Evolutionary conservation across 2,329 filamentous ascomycete genomes (phyloP), one percentile per base, ranked within the genome.

Genomic region (Stagonosporopsis tanaceti): DNA sequence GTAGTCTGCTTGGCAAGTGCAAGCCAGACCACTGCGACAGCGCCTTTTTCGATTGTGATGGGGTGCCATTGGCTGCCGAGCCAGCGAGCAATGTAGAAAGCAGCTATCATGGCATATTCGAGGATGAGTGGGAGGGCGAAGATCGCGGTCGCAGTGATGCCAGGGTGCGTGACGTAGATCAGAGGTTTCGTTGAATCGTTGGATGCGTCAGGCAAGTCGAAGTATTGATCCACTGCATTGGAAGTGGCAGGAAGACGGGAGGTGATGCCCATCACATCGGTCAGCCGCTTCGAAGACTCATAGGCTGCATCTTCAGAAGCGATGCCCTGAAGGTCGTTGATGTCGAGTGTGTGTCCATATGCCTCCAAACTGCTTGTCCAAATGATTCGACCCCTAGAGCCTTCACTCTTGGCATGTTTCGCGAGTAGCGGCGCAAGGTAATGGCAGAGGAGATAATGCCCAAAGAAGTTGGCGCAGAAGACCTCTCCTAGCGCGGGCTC

Each of bases 391-490:
- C 87, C 90, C 45, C 61, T 80, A 71, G 37, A 77, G 62, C 64
- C 56, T 22, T 54, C 77, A 62, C 38, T 69, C 66, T 15, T 76
- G 69, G 15, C 70, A 71, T 47, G 86, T 80, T 67, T 80, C 79
- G 66, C 65, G 39, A 99, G 83, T 11, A 97, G 81, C 0, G 92
- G 89, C 64, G 90, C 84, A 11, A 98, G 83, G 70, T 89, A 87
- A 75, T 97, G 93, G 15, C 87, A 86, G 24, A 99, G 86, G 70
- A 97, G 79, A 74, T 99, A 98, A 79, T 99, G 95, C 0, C 95
- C 95, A 72, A 99, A 98, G 28, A 97, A 85, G 72, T 98, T 98
- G 47, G 94, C 89, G 73, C 89, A 90, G 74, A 98, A 99, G 17
- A 97, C 87, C 64, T 92, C 84, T 3, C 92, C 93, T 0, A 99